phyloP scores from a whole-genome alignment of 768 basidiomycete genomes.

The Hypholoma sublateritium region DNA sequence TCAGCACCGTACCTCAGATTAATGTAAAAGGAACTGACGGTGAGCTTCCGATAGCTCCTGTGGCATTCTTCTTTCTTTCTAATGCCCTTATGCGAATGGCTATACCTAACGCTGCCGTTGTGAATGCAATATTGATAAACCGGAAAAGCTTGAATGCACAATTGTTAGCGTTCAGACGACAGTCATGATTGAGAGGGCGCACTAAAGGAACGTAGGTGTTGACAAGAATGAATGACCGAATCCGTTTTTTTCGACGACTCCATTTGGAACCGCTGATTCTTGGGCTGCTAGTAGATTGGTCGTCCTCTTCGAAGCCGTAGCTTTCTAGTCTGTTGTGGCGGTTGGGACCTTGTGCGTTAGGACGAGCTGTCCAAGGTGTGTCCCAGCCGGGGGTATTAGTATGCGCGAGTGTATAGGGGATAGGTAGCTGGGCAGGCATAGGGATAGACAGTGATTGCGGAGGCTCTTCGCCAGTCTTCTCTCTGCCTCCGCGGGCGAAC shows the following conservation, averaged over 20 bases:
- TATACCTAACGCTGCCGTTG: conserved; percentile 73
- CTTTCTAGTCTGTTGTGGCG: conserved; percentile 26
- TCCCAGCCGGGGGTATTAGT: conserved; percentile 66
- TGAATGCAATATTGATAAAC: conserved; percentile 81
- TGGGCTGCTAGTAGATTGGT: conserved; percentile 23
- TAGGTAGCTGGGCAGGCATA: conserved; percentile 35
- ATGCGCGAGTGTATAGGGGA: conserved; percentile 54
- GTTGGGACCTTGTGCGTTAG: conserved; percentile 38
- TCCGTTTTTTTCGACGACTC: conserved; percentile 40
- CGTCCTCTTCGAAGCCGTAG: conserved; percentile 28
- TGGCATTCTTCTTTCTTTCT: conserved; percentile 48
- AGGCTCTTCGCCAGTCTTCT: conserved; percentile 17
- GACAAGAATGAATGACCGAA: conserved; percentile 67
- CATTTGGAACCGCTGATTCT: conserved; percentile 27
- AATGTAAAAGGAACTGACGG: conserved; percentile 49
- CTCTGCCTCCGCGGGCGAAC: conserved; percentile 35
- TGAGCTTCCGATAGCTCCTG: conserved; percentile 81
- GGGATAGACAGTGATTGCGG: conserved; percentile 27
- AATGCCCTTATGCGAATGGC: conserved; percentile 71
- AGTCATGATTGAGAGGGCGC: conserved; percentile 19
- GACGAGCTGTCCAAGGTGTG: conserved; percentile 59
- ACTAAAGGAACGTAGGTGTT: conserved; percentile 83
- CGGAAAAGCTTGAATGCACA: conserved; percentile 66
- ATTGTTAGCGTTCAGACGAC: conserved; percentile 7
- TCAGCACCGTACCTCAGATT: not conserved